These are phyloP conservation scores for Pinus albicaulis DNA, from an alignment of 75 land plant genomes.

Conservation along the genomic window DNA sequence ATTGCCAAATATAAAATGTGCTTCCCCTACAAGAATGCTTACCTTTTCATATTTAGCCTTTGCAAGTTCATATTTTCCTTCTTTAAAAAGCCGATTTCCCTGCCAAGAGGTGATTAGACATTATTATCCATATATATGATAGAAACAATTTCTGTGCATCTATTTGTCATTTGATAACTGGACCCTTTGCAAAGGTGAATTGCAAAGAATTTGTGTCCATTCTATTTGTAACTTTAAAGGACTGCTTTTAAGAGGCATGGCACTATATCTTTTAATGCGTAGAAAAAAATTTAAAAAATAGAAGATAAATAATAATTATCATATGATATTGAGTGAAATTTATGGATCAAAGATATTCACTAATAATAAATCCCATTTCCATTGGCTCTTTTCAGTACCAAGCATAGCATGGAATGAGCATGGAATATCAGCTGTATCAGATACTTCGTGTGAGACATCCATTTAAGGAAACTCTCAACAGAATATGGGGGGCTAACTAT, in stretches of 20 bases:
- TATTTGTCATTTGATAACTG: background rate
- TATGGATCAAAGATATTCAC: too few relatives aligned
- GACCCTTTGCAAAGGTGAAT: background rate
- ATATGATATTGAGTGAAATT: background rate
- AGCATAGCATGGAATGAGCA: too few relatives aligned
- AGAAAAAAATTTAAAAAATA: background rate
- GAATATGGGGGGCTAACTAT: background rate
- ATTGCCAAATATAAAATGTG: background rate
- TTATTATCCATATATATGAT: background rate
- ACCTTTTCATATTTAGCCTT: slow-evolving; percentile 96
- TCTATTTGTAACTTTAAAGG: background rate
- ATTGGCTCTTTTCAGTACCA: too few relatives aligned
- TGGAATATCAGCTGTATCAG: background rate
- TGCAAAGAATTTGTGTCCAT: background rate
- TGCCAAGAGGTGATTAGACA: slow-evolving; percentile 19
- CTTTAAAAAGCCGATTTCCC: slow-evolving; percentile 96
- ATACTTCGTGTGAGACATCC: background rate
- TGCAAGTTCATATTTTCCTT: slow-evolving; percentile 90
- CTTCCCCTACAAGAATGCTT: slow-evolving; percentile 12
- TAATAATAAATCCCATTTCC: too few relatives aligned
- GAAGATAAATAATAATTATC: background rate
- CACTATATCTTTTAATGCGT: background rate
- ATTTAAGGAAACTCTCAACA: background rate
- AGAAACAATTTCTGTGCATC: background rate
- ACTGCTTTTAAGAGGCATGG: background rate